phyloP scores from a whole-genome alignment of 2,329 filamentous ascomycete species.

The Colletotrichum tanaceti region DNA sequence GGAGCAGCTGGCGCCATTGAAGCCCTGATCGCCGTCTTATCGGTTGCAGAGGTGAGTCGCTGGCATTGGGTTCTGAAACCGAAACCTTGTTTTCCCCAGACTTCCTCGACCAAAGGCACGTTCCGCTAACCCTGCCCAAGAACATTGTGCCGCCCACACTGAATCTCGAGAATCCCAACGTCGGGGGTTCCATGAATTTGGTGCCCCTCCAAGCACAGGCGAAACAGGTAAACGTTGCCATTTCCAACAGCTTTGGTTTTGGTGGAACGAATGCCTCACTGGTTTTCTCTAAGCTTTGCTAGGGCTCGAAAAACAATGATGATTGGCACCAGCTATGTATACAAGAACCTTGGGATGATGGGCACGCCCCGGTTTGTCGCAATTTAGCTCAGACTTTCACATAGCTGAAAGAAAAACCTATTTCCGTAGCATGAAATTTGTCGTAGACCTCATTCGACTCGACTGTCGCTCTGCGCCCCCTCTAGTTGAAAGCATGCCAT shows the following conservation, averaged over 20 bases:
- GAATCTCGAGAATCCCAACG: slow-evolving; percentile 77
- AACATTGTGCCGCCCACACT: slow-evolving; percentile 85
- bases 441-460: not conserved
- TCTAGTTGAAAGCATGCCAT: not conserved
- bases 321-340: not conserved
- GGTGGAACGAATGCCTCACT: slow-evolving; percentile 95
- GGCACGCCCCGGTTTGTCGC: not conserved
- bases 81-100: slow-evolving; percentile 38
- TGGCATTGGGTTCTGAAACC: slow-evolving; percentile 17
- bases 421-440: not conserved
- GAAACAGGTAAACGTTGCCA: slow-evolving; percentile 75
- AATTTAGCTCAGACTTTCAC: not conserved
- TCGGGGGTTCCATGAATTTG: slow-evolving; percentile 85
- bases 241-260: slow-evolving; percentile 98
- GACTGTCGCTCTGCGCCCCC: too few relatives aligned
- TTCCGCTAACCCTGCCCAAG: slow-evolving; percentile 56
- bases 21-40: slow-evolving; percentile 84
- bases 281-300: slow-evolving; percentile 68
- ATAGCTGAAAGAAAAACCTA: too few relatives aligned
- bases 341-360: slow-evolving; percentile 19
- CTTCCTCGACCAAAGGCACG: slow-evolving; percentile 13
- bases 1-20: slow-evolving; percentile 93
- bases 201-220: slow-evolving; percentile 78
- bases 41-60: slow-evolving; percentile 77
- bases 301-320: slow-evolving; percentile 1